A percentile compares a stretch with the other conserved stretches of the same genome.
Evolutionary conservation across 208 protist genomes (phyloP).

Genomic region (Trypanosoma avium): DNA sequence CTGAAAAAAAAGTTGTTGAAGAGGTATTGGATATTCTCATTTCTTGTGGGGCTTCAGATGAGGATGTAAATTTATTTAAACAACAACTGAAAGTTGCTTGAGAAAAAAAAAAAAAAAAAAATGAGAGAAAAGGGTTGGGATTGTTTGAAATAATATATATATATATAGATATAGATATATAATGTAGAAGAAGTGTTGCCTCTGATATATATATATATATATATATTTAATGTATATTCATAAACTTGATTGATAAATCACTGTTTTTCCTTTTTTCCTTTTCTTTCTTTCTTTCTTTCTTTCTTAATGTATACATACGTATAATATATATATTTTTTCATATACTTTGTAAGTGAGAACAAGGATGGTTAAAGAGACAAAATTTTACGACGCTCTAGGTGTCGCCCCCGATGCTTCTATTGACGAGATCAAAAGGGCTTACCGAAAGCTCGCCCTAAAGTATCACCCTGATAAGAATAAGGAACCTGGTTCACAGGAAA

Average conservation of each 20-base stretch:
- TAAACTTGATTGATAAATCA: too few relatives aligned
- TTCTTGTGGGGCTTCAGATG: conserved; percentile 37
- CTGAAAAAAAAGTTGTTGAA: conserved; percentile 60
- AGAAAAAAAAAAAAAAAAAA: background rate
- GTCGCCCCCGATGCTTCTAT: conserved; percentile 76
- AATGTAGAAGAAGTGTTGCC: too few relatives aligned
- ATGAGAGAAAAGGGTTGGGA: background rate
- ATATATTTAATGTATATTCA: too few relatives aligned
- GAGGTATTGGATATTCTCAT: conserved; percentile 55
- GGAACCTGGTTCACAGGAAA: conserved; percentile 83
- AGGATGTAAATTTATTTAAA: conserved; percentile 52
- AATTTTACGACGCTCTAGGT: conserved; percentile 89
- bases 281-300: conserved; percentile 5
- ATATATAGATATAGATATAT: too few relatives aligned
- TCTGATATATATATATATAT: too few relatives aligned
- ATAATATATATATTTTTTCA: too few relatives aligned
- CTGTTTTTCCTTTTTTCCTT: too few relatives aligned
- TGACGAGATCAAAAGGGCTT: conserved; percentile 93
- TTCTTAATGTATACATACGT: background rate
- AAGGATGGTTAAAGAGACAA: conserved; percentile 89
- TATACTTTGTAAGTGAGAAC: conserved; percentile 1
- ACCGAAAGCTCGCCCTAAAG: conserved; percentile 92
- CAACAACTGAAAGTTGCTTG: conserved; percentile 44
- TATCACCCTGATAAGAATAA: conserved; percentile 95
- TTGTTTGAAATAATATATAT: too few relatives aligned